Evolutionary conservation across 148 eudicot genomes (phyloP).

Genomic region (Silene uniflora): DNA sequence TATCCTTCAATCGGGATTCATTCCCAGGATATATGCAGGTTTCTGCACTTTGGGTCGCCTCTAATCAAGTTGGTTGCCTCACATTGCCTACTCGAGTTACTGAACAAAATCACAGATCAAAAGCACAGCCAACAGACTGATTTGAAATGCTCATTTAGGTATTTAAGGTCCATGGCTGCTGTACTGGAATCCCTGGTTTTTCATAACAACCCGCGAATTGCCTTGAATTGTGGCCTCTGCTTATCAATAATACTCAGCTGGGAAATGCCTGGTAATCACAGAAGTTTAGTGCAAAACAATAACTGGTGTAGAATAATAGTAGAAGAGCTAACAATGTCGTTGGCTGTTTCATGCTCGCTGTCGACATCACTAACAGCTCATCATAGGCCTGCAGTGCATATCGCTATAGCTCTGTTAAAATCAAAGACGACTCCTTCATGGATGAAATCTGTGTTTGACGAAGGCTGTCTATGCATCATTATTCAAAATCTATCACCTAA

Average conservation of each 20-base stretch:
- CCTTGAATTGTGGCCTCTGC: constrained; percentile 61
- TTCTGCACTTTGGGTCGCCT: constrained; percentile 71
- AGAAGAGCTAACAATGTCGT: constrained; percentile 76
- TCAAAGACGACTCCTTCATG: constrained; percentile 49
- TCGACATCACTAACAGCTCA: constrained; percentile 50
- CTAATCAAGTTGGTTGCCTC: constrained; percentile 63
- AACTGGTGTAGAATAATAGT: constrained; percentile 77
- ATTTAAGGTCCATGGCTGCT: constrained; percentile 56
- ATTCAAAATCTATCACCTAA: constrained; percentile 55
- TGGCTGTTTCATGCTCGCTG: constrained; percentile 59
- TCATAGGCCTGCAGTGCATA: constrained; percentile 64
- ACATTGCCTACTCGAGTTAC: constrained; percentile 62
- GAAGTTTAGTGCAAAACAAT: constrained; percentile 27
- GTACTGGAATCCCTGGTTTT: constrained; percentile 68
- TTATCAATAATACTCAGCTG: constrained; percentile 60
- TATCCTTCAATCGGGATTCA: constrained; percentile 47
- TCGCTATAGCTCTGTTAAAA: constrained; percentile 58
- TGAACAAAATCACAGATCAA: constrained; percentile 50
- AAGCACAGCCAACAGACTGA: constrained; percentile 28
- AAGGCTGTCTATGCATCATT: constrained; percentile 53
- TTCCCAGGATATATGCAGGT: constrained; percentile 69
- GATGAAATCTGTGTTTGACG: constrained; percentile 69
- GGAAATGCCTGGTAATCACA: constrained; percentile 40
- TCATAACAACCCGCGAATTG: constrained; percentile 44
- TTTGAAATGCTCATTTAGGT: constrained; percentile 32